These are phyloP conservation scores for Pleurotus sapidus DNA, from an alignment of 768 basidiomycete species.

Conservation along the genomic window DNA sequence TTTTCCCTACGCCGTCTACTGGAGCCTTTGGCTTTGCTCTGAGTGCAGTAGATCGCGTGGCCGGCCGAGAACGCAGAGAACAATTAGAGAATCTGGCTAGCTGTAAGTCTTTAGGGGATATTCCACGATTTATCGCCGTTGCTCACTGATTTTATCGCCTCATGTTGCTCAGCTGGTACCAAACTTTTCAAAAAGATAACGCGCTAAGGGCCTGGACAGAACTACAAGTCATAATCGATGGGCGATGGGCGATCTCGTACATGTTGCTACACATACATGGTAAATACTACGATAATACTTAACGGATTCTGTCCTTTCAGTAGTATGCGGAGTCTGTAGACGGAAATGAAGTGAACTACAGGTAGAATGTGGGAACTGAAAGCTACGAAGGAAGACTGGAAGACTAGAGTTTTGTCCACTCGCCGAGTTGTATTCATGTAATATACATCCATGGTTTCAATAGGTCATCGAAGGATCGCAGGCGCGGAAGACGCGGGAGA, in stretches of 20 bases:
- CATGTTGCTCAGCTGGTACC: constrained; percentile 24
- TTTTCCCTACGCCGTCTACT: constrained; percentile 23
- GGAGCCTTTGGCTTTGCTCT: constrained; percentile 40
- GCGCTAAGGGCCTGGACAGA: neutral
- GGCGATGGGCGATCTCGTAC: too few relatives aligned
- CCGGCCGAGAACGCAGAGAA: constrained; percentile 45
- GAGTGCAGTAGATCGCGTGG: constrained; percentile 53
- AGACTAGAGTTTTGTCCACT: neutral
- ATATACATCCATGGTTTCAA: neutral
- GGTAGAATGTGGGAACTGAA: neutral
- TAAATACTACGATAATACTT: too few relatives aligned
- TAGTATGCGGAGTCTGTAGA: neutral
- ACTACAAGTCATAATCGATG: too few relatives aligned
- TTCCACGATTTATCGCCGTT: neutral
- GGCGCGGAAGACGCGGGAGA: neutral
- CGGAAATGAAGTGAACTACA: neutral
- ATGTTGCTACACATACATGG: too few relatives aligned
- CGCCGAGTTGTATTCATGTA: neutral
- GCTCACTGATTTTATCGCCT: constrained; percentile 10
- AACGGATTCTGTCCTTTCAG: too few relatives aligned
- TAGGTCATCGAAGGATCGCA: neutral
- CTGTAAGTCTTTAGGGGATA: constrained; percentile 35
- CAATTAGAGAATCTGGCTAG: constrained; percentile 53
- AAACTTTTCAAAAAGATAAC: constrained; percentile 32
- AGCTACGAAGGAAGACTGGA: neutral